Conservation (phyloP, 163 green algal genomes). For the Trebouxia gelatinosa region DNA sequence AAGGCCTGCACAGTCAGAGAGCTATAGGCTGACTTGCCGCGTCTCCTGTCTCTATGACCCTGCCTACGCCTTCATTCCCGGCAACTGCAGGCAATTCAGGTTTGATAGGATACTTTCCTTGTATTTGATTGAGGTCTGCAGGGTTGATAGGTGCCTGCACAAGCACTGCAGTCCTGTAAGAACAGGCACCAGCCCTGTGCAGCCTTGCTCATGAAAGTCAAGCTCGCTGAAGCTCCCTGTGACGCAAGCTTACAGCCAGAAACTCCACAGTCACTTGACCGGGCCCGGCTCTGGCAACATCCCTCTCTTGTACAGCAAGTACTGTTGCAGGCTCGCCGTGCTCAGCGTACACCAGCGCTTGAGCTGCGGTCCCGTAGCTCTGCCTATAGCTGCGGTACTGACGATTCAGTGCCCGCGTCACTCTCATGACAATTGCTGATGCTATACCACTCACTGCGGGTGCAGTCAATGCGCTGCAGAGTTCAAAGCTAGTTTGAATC, state of each 20-base stretch:
- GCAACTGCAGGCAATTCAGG: constrained; percentile 61
- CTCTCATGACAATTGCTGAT: no score
- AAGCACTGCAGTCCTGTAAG: no score
- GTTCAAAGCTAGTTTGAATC: no score
- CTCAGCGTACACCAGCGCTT: neutral
- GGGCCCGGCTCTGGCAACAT: neutral
- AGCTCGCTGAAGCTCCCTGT: no score
- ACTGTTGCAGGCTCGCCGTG: neutral
- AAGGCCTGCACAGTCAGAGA: no score
- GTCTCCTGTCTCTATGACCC: constrained; percentile 42
- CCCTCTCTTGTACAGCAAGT: neutral
- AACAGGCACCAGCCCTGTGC: no score
- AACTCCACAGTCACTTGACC: constrained; percentile 3
- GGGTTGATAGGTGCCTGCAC: constrained; percentile 80
- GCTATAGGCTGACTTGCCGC: neutral
- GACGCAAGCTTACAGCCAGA: neutral
- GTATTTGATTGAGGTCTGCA: constrained; percentile 72
- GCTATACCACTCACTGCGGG: no score
- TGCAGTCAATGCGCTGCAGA: no score
- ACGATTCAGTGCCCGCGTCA: no score
- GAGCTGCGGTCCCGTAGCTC: no score
- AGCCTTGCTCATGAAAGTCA: no score
- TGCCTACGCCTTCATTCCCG: constrained; percentile 81
- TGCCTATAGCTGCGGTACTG: no score
- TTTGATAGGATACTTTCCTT: constrained; percentile 71